phyloP scores from a whole-genome alignment of 164 flowering plant species.

The Dillenia suffruticosa region DNA sequence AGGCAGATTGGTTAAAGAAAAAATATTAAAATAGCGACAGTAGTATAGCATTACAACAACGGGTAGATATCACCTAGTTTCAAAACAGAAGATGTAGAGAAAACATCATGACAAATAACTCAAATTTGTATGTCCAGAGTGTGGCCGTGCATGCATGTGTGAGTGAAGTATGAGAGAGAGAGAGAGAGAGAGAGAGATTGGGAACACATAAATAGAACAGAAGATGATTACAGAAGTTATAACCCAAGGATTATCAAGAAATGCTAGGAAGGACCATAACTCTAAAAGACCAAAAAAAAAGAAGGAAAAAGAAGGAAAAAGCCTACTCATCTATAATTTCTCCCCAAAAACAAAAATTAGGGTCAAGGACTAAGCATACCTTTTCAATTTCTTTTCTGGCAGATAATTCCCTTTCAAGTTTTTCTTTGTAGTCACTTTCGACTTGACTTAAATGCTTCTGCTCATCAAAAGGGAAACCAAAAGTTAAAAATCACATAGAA shows the following conservation, averaged over 20 bases:
- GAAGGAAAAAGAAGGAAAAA: background rate
- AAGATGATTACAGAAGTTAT: background rate
- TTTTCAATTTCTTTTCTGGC: slow-evolving; percentile 53
- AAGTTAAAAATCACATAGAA: background rate
- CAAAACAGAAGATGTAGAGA: too few relatives aligned
- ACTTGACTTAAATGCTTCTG: slow-evolving; percentile 77
- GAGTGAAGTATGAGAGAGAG: too few relatives aligned
- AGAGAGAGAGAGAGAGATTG: background rate
- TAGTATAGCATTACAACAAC: too few relatives aligned
- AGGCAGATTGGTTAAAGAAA: too few relatives aligned
- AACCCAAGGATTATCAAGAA: background rate
- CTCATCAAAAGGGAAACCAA: slow-evolving; percentile 6
- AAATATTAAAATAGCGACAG: too few relatives aligned
- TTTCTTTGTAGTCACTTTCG: slow-evolving; percentile 71
- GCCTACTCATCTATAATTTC: too few relatives aligned
- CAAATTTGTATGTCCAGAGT: too few relatives aligned
- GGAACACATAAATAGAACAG: background rate
- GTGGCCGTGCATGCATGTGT: too few relatives aligned
- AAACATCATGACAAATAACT: too few relatives aligned
- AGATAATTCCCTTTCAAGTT: slow-evolving; percentile 61
- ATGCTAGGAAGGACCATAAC: background rate
- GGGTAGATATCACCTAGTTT: too few relatives aligned
- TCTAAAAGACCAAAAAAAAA: too few relatives aligned
- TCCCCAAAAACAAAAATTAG: slow-evolving; percentile 2
- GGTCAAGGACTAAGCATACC: slow-evolving; percentile 28